These are phyloP conservation scores for Westerdykella aurantiaca DNA, from an alignment of 2,329 filamentous ascomycete species.

Conservation along the genomic window DNA sequence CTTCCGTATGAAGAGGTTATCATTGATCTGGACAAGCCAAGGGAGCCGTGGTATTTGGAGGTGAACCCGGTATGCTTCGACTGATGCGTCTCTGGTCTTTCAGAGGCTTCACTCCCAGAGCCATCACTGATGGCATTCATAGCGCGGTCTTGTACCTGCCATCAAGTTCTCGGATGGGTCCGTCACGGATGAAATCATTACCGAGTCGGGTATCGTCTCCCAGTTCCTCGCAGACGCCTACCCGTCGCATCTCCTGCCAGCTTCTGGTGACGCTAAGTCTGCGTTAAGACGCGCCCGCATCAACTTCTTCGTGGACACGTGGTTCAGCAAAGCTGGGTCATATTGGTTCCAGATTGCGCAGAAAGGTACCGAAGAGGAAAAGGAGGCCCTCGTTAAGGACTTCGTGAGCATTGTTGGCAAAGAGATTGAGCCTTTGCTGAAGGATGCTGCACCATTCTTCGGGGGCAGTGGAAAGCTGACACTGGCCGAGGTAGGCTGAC, in stretches of 20 bases:
- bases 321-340: slow-evolving; percentile 54
- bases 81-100: too few relatives aligned
- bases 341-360: slow-evolving; percentile 44
- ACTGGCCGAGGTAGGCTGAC: slow-evolving; percentile 60
- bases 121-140: neutral
- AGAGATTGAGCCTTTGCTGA: slow-evolving; percentile 68
- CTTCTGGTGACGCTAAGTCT: slow-evolving; percentile 46
- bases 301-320: slow-evolving; percentile 67
- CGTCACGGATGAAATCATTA: slow-evolving; percentile 55
- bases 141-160: slow-evolving; percentile 67
- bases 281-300: slow-evolving; percentile 62
- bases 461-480: slow-evolving; percentile 52
- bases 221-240: slow-evolving; percentile 66
- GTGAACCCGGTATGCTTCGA: slow-evolving; percentile 58
- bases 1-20: slow-evolving; percentile 64
- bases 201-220: slow-evolving; percentile 67
- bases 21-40: slow-evolving; percentile 64
- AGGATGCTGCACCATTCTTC: slow-evolving; percentile 42
- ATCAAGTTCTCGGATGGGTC: slow-evolving; percentile 55
- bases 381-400: slow-evolving; percentile 45
- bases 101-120: too few relatives aligned
- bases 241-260: slow-evolving; percentile 61
- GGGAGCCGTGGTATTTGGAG: slow-evolving; percentile 67
- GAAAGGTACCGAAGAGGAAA: slow-evolving; percentile 41
- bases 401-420: slow-evolving; percentile 56